Conservation (phyloP, 2,329 filamentous ascomycete genomes). For the Pseudocercospora vitis region DNA sequence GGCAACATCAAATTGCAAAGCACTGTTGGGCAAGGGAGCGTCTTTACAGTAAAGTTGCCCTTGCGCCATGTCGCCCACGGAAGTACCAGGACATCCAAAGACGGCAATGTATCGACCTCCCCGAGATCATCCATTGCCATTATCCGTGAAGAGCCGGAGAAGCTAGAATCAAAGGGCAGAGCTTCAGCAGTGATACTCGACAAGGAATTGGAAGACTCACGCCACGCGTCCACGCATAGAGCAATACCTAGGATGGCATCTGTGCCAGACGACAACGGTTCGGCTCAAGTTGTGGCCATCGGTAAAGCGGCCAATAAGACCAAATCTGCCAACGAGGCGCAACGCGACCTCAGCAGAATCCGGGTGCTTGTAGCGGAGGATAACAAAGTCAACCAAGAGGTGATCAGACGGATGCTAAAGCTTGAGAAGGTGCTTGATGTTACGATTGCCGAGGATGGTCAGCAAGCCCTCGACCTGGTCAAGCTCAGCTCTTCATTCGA, state of each 20-base stretch:
- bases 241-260: not conserved
- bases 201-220: not conserved
- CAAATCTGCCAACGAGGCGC: conserved; percentile 56
- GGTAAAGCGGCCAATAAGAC: conserved; percentile 52
- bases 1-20: conserved; percentile 73
- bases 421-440: conserved; percentile 80
- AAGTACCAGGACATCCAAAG: not conserved
- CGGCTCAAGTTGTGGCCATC: conserved; percentile 40
- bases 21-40: conserved; percentile 70
- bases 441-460: conserved; percentile 63
- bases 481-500: conserved; percentile 46
- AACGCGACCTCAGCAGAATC: conserved; percentile 58
- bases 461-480: conserved; percentile 84
- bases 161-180: not conserved
- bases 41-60: conserved; percentile 80
- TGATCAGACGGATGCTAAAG: conserved; percentile 65
- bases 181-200: too few relatives aligned
- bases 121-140: conserved; percentile 8
- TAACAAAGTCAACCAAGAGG: conserved; percentile 64
- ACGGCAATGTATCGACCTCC: conserved; percentile 8
- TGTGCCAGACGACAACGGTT: conserved; percentile 18
- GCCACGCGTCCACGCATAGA: not conserved
- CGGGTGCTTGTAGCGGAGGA: conserved; percentile 85
- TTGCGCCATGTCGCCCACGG: conserved; percentile 63
- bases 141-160: conserved; percentile 3